A percentile compares a stretch with the other conserved stretches of the same genome.
Conservation (phyloP, 345 rosid genomes). For the Boechera divaricarpa region DNA sequence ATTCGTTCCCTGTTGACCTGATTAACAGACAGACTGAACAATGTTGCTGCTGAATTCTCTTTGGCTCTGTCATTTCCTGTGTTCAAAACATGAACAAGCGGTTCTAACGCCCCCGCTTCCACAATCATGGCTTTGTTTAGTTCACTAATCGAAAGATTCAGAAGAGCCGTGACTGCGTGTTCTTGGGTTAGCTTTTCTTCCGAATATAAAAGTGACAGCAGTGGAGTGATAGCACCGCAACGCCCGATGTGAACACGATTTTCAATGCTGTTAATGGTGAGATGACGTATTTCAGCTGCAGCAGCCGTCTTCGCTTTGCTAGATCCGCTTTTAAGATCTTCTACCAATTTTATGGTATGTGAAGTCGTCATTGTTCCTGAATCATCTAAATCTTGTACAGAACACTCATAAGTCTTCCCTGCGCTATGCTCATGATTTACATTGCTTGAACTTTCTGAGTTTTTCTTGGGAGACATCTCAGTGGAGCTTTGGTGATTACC, state of each 20-base stretch:
- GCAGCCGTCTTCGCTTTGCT: slow-evolving; percentile 60
- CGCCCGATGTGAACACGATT: slow-evolving; percentile 74
- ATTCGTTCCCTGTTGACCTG: slow-evolving; percentile 78
- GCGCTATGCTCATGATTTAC: slow-evolving; percentile 39
- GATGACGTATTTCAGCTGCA: slow-evolving; percentile 83
- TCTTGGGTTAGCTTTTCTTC: slow-evolving; percentile 74
- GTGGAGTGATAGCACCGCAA: slow-evolving; percentile 67
- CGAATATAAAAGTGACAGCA: slow-evolving; percentile 74
- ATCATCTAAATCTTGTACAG: slow-evolving; percentile 41
- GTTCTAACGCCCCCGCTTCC: slow-evolving; percentile 73
- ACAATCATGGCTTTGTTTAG: slow-evolving; percentile 77
- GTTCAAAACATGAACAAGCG: slow-evolving; percentile 75
- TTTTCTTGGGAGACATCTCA: slow-evolving; percentile 54
- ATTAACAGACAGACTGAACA: slow-evolving; percentile 80
- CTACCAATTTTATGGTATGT: slow-evolving; percentile 61
- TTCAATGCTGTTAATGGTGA: slow-evolving; percentile 69
- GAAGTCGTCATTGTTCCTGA: slow-evolving; percentile 51
- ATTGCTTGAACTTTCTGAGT: slow-evolving; percentile 47
- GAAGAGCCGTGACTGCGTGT: slow-evolving; percentile 85
- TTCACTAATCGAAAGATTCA: slow-evolving; percentile 87
- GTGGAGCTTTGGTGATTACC: slow-evolving; percentile 49
- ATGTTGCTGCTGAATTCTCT: slow-evolving; percentile 89
- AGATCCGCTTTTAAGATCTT: slow-evolving; percentile 68
- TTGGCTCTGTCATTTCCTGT: slow-evolving; percentile 81
- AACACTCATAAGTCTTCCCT: slow-evolving; percentile 43